Percentiles rank a stretch among this genome's conserved stretches.
Conservation (phyloP, 2,329 filamentous ascomycete genomes). For the Didymella glomerata region DNA sequence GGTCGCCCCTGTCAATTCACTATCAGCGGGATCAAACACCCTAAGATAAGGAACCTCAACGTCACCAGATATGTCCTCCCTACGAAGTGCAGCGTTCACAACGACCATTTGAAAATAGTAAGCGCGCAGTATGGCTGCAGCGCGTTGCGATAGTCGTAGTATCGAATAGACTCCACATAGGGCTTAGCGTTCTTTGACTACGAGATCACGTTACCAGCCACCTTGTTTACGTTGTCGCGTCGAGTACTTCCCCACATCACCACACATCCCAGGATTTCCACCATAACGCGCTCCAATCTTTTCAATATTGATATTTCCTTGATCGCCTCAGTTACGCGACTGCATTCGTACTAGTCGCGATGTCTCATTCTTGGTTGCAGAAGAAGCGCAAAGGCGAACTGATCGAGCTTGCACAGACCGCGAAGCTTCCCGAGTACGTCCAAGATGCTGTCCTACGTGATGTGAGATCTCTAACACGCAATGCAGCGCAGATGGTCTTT, state of each 20-base stretch:
- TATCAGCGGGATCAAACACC: conserved; percentile 24
- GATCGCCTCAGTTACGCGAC: conserved; percentile 62
- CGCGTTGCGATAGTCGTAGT: not conserved
- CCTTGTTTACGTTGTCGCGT: conserved; percentile 37
- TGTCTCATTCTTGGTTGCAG: conserved; percentile 77
- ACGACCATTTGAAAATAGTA: too few species aligned
- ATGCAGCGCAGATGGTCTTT: conserved; percentile 71
- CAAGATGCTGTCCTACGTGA: conserved; percentile 6
- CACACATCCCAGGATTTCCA: conserved; percentile 30
- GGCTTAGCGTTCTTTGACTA: conserved; percentile 17
- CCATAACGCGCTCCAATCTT: conserved; percentile 27
- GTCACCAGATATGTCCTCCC: not conserved
- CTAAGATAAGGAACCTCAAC: conserved; percentile 20
- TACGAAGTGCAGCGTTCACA: not conserved
- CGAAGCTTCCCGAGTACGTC: conserved; percentile 77
- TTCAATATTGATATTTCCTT: conserved; percentile 30
- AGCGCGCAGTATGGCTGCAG: not conserved
- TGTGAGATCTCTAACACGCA: conserved; percentile 24
- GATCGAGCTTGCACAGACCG: conserved; percentile 73
- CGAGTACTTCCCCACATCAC: conserved; percentile 32
- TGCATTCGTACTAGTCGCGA: conserved; percentile 55
- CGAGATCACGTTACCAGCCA: conserved; percentile 31
- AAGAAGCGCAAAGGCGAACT: conserved; percentile 85
- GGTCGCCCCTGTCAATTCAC: conserved; percentile 21
- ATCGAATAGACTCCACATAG: not conserved